A percentile compares a stretch with the other conserved stretches of the same genome.
phyloP scores from a whole-genome alignment of 2,329 filamentous ascomycete species.

The Elsinoe perseae region DNA sequence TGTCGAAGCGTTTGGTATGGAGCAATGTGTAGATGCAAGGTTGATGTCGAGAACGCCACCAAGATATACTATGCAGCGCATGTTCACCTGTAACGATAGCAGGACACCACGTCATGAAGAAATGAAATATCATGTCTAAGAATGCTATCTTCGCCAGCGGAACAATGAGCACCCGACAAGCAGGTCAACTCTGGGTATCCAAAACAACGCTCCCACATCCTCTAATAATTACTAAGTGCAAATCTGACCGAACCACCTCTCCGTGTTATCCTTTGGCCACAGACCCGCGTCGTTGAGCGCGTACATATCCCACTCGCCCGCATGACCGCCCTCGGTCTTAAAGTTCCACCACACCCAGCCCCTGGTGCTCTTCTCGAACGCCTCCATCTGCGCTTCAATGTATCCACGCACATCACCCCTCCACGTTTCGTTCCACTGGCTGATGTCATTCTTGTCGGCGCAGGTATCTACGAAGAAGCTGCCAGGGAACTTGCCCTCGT shows the following conservation, averaged over 20 bases:
- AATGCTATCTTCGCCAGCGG: slow-evolving; percentile 37
- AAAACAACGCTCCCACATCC: background rate
- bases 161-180: background rate
- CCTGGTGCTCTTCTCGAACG: slow-evolving; percentile 44
- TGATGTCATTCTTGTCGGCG: slow-evolving; percentile 41
- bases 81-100: background rate
- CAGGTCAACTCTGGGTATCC: slow-evolving; percentile 12
- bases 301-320: slow-evolving; percentile 48
- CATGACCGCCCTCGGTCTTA: slow-evolving; percentile 44
- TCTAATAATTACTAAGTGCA: slow-evolving; percentile 21
- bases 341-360: slow-evolving; percentile 53
- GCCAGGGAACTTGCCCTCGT: slow-evolving; percentile 48
- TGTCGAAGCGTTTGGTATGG: background rate
- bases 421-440: slow-evolving; percentile 39
- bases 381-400: slow-evolving; percentile 48
- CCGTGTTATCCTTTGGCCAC: slow-evolving; percentile 41
- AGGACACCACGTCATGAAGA: background rate
- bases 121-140: background rate
- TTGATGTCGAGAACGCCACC: background rate
- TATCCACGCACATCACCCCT: slow-evolving; percentile 44
- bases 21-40: background rate
- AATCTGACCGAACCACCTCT: slow-evolving; percentile 24
- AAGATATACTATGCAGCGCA: background rate
- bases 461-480: slow-evolving; percentile 49
- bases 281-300: slow-evolving; percentile 43